A percentile compares a stretch with the other conserved stretches of the same genome.
Evolutionary conservation across 305 asterid species (phyloP).

Genomic region (Fraxinus platypoda): DNA sequence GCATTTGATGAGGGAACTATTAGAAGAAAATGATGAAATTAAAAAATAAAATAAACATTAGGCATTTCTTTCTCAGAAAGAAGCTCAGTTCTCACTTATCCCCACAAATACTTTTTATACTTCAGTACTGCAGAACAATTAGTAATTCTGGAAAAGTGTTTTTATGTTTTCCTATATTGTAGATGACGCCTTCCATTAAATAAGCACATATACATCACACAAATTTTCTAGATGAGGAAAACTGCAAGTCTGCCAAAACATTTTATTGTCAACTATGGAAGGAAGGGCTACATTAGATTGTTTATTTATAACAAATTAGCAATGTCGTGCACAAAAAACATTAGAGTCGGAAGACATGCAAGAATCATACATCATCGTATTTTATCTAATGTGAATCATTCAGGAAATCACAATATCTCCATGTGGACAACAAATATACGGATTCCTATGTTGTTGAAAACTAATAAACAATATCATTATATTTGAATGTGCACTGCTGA

Average conservation of each 20-base stretch:
- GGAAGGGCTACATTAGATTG: background rate
- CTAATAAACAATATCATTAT: background rate
- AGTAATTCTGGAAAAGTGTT: background rate
- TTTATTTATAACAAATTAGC: background rate
- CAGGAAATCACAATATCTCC: background rate
- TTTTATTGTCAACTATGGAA: background rate
- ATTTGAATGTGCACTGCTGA: background rate
- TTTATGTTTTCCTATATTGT: background rate
- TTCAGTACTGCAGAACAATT: background rate
- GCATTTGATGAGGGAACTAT: slow-evolving; percentile 12
- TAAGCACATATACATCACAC: background rate
- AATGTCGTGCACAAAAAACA: background rate
- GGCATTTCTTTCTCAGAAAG: background rate
- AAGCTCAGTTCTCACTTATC: background rate
- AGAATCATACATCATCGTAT: background rate
- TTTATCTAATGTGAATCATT: background rate
- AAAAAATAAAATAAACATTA: background rate
- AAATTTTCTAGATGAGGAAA: background rate
- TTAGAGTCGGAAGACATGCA: background rate
- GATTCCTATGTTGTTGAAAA: background rate
- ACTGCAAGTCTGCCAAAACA: background rate
- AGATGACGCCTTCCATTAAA: background rate
- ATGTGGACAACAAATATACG: background rate
- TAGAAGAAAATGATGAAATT: slow-evolving; percentile 8
- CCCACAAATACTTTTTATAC: background rate